phyloP scores from a whole-genome alignment of 441 rosid species.

The Viola pubescens region DNA sequence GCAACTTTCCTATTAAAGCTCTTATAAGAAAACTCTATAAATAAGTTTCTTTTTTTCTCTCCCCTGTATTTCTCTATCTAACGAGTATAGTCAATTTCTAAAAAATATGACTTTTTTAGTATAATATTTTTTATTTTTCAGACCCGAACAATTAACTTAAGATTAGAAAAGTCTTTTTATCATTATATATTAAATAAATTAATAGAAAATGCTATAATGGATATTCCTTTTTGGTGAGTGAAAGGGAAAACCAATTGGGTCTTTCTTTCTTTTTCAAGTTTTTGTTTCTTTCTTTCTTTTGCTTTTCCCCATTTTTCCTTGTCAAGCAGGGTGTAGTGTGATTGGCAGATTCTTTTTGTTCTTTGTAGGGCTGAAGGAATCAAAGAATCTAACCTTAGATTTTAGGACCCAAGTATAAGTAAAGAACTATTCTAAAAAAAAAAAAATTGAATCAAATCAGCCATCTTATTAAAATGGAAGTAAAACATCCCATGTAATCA shows the following conservation, averaged over 20 bases:
- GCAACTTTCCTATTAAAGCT: conserved; percentile 27
- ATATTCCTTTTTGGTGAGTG: conserved; percentile 28
- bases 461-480: conserved; percentile 13
- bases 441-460: conserved; percentile 24
- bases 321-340: conserved; percentile 31
- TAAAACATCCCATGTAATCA: conserved; percentile 8
- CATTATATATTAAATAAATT: background rate
- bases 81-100: background rate
- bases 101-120: too few species aligned
- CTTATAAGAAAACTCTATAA: too few species aligned
- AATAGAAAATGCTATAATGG: conserved; percentile 24
- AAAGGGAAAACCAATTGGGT: conserved; percentile 26
- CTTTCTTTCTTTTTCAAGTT: conserved; percentile 8
- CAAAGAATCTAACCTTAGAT: conserved; percentile 64
- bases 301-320: conserved; percentile 5
- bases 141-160: too few species aligned
- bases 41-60: too few species aligned
- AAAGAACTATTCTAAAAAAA: conserved; percentile 7
- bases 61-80: background rate
- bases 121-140: too few species aligned
- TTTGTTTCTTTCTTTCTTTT: conserved; percentile 11
- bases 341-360: conserved; percentile 86
- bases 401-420: conserved; percentile 26
- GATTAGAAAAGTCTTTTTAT: conserved; percentile 14
- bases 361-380: conserved; percentile 59